Base-by-base conservation (phyloP, 345 rosid species). In the Pistacia integerrima region DNA sequence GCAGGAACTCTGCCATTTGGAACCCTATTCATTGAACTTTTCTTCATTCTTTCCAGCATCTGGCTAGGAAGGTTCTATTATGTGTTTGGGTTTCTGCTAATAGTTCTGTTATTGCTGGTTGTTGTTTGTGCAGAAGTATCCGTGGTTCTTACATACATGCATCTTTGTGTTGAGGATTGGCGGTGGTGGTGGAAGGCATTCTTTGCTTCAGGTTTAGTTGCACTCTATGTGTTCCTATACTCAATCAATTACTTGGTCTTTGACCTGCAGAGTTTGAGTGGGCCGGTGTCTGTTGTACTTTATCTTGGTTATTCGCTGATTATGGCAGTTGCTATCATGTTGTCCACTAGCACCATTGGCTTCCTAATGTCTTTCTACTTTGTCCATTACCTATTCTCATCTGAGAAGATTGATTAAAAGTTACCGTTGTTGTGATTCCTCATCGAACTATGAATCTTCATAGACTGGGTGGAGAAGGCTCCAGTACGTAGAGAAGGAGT, bases 131-230 rank as follows among this genome's bases (percentile, higher is more conserved):
- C 93, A 25, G 94, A 92, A 81, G 93, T 90, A 10, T 90, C 97
- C 6, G 93, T 92, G 75, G 94, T 92, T 49, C 88, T 92, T 28
- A 92, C 94, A 30, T 92, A 90, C 79, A 92, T 92, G 94, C 97
- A 90, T 74, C 97, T 92, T 35, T 92, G 94, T 16, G 97, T 89
- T 14, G 97, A 92, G 82, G 97, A 92, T 64, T 92, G 97, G 97
- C 87, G 83, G 69, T 92, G 97, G 97, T 90, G 94, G 97, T 92
- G 97, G 97, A 92, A 90, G 83, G 89, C 97, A 4, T 92, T 92
- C 89, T 92, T 73, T 46, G 97, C 97, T 18, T 90, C 94, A 7
- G 97, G 97, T 56, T 92, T 94, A 51, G 97, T 92, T 8, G 84
- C 97, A 5, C 83, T 92, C 73, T 92, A 90, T n/a, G 93, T 92